Percentiles rank a stretch among this genome's conserved stretches.
phyloP scores from a whole-genome alignment of 208 protist species.

The Trypanosoma mega region DNA sequence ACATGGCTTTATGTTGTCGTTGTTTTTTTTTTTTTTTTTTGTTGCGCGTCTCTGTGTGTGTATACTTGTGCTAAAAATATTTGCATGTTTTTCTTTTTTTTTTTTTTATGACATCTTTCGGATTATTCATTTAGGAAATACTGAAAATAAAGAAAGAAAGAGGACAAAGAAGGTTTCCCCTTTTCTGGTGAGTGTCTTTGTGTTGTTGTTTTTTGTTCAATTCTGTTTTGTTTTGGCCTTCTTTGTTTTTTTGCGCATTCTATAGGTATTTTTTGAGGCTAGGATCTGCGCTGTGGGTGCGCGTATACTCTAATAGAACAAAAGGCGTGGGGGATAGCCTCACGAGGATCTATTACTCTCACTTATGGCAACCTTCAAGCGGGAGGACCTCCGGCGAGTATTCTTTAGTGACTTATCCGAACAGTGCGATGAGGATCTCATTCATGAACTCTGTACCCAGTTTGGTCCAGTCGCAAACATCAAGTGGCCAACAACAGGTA shows the following conservation, averaged over 20 bases:
- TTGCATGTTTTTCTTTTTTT: slow-evolving; percentile 1
- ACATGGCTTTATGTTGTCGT: too few relatives aligned
- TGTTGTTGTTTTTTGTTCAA: not conserved
- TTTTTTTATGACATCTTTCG: too few relatives aligned
- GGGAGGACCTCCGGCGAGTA: slow-evolving; percentile 76
- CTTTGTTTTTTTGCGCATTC: not conserved
- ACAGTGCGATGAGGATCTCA: slow-evolving; percentile 72
- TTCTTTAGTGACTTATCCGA: slow-evolving; percentile 73
- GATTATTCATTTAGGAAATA: too few relatives aligned
- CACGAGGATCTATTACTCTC: too few relatives aligned
- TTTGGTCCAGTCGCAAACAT: slow-evolving; percentile 80
- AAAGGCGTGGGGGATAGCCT: too few relatives aligned
- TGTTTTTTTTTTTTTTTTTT: too few relatives aligned
- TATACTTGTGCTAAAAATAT: not conserved
- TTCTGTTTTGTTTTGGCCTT: slow-evolving; percentile 4
- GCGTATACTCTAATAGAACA: slow-evolving; percentile 1
- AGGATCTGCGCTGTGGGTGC: not conserved
- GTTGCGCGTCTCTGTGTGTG: too few relatives aligned
- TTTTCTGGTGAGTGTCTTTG: not conserved
- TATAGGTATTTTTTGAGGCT: not conserved
- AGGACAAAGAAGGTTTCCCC: too few relatives aligned
- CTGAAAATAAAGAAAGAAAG: too few relatives aligned
- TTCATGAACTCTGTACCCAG: slow-evolving; percentile 82
- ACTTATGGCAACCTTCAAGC: slow-evolving; percentile 80
- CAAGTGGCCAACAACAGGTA: slow-evolving; percentile 47